phyloP scores from a whole-genome alignment of 352 stramenopile genomes.

The Pythium biforme region DNA sequence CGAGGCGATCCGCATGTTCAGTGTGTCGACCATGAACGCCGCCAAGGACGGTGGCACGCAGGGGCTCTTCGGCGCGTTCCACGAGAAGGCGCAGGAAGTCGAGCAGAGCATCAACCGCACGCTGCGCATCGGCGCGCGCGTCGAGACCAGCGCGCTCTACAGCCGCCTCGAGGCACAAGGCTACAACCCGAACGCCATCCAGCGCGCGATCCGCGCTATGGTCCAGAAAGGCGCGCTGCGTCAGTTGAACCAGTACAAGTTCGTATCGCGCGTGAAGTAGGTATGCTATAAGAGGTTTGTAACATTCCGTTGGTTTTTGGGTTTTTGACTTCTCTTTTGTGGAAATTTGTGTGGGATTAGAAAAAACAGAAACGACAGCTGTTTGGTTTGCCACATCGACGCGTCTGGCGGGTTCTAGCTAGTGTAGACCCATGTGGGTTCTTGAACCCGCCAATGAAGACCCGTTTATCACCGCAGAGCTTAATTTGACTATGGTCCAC shows the following conservation, averaged over 20 bases:
- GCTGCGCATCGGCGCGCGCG: slow-evolving; percentile 73
- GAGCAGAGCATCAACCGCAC: slow-evolving; percentile 83
- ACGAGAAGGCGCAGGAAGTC: slow-evolving; percentile 82
- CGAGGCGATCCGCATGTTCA: slow-evolving; percentile 97
- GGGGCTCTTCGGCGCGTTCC: slow-evolving; percentile 71
- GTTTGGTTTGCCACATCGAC: neutral
- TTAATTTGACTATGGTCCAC: too few species aligned
- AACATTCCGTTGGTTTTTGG: neutral
- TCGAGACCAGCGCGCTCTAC: slow-evolving; percentile 81
- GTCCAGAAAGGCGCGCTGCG: slow-evolving; percentile 79
- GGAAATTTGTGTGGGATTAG: neutral
- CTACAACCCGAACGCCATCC: slow-evolving; percentile 84
- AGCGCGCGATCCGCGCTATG: slow-evolving; percentile 83
- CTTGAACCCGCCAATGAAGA: neutral
- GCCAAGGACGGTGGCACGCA: slow-evolving; percentile 90
- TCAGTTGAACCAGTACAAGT: slow-evolving; percentile 88
- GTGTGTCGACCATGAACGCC: slow-evolving; percentile 98
- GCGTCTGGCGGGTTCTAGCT: neutral
- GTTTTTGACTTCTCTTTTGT: neutral
- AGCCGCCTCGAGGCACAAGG: slow-evolving; percentile 77
- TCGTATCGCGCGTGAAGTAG: slow-evolving; percentile 74
- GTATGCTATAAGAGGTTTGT: neutral
- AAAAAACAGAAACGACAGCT: neutral
- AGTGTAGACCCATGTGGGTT: neutral
- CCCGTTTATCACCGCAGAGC: neutral